Conservation (phyloP, 768 basidiomycete species). For the Terana coerulea region DNA sequence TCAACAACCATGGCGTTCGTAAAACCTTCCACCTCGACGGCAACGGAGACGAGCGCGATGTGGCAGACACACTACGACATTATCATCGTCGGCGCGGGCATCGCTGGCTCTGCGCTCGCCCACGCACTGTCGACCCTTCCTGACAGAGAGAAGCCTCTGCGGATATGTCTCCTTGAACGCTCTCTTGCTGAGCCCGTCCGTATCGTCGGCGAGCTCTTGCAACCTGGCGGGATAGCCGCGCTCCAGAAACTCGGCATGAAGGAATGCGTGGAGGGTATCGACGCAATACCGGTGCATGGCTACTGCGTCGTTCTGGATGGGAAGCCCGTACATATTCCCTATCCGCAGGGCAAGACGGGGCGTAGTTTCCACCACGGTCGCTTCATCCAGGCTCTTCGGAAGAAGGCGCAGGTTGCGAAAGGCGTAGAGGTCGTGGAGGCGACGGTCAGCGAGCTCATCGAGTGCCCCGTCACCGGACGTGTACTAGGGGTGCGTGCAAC, state of each 20-base stretch:
- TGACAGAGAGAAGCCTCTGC: constrained; percentile 45
- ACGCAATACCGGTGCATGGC: constrained; percentile 76
- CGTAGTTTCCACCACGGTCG: constrained; percentile 92
- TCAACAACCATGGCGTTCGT: background rate
- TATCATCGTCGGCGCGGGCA: constrained; percentile 88
- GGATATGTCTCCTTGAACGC: constrained; percentile 84
- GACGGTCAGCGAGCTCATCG: constrained; percentile 73
- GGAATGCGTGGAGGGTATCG: constrained; percentile 78
- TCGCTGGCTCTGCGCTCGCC: constrained; percentile 86
- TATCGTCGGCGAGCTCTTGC: constrained; percentile 95
- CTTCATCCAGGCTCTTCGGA: constrained; percentile 78
- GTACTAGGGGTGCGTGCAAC: constrained; percentile 69
- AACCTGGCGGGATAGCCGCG: constrained; percentile 85
- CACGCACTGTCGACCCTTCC: constrained; percentile 67
- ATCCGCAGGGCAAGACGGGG: constrained; percentile 70
- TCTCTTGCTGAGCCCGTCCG: constrained; percentile 92
- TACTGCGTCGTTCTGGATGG: constrained; percentile 77
- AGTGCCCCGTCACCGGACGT: constrained; percentile 45
- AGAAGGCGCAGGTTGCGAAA: constrained; percentile 51
- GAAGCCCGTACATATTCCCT: constrained; percentile 82
- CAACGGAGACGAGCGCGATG: constrained; percentile 14
- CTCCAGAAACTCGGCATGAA: constrained; percentile 76
- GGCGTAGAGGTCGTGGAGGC: constrained; percentile 84
- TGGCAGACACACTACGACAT: constrained; percentile 55
- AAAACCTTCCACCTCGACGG: background rate